Percentiles rank a stretch among this genome's conserved stretches.
phyloP scores from a whole-genome alignment of 108 stramenopile species.

The Fistulifera pelliculosa region DNA sequence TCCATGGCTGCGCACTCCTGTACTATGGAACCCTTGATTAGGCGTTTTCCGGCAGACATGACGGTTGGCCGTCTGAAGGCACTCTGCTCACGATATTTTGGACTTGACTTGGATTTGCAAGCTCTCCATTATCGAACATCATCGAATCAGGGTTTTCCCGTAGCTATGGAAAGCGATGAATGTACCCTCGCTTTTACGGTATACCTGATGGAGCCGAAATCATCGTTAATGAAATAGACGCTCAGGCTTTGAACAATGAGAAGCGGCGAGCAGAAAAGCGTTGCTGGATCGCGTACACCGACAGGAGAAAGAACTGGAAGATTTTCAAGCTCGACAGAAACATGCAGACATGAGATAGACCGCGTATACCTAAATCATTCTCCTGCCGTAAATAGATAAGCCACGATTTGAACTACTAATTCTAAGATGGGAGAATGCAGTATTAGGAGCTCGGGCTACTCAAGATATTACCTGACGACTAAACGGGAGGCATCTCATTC shows the following conservation, averaged over 20 bases:
- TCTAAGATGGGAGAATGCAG: no score
- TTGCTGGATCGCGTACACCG: constrained; percentile 40
- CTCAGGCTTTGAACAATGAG: constrained; percentile 9
- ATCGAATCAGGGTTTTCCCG: constrained; percentile 53
- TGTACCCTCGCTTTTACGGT: constrained; percentile 71
- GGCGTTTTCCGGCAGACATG: constrained; percentile 57
- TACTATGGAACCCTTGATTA: constrained; percentile 57
- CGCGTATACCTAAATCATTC: no score
- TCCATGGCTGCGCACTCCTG: constrained; percentile 70
- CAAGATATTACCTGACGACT: no score
- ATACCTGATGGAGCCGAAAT: constrained; percentile 79
- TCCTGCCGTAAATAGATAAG: no score
- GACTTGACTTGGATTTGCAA: constrained; percentile 70
- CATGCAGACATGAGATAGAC: no score
- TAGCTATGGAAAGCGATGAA: constrained; percentile 65
- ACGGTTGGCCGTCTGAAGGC: constrained; percentile 72
- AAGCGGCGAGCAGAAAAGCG: constrained; percentile 12
- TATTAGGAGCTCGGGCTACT: no score
- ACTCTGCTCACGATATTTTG: constrained; percentile 67
- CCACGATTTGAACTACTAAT: no score
- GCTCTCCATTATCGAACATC: constrained; percentile 42
- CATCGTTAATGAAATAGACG: constrained; percentile 73
- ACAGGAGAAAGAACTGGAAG: constrained; percentile 29
- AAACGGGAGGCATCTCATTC: no score
- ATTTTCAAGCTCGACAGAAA: constrained; percentile 1